A percentile compares a stretch with the other conserved stretches of the same genome.
Evolutionary conservation across 2,329 filamentous ascomycete species (phyloP).

Genomic region (Gnomoniopsis smithogilvyi): DNA sequence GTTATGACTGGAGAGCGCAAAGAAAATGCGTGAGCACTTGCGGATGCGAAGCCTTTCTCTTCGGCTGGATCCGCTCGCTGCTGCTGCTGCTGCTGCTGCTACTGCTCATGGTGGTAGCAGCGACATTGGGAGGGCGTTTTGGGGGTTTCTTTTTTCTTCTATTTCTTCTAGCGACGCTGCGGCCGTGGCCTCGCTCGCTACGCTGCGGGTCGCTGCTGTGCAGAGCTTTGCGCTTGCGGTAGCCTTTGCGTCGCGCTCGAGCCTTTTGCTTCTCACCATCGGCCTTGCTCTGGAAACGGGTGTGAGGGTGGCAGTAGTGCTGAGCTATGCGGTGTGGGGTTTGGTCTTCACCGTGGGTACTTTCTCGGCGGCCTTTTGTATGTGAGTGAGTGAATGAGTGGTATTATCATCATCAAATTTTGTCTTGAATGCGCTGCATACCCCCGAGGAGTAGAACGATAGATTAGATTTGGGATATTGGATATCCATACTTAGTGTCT

Average conservation of each 20-base stretch:
- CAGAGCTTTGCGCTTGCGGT: background rate
- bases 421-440: slow-evolving; percentile 5
- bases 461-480: background rate
- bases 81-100: background rate
- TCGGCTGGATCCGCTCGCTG: background rate
- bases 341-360: background rate
- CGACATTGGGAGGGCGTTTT: slow-evolving; percentile 8
- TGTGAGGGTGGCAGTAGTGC: background rate
- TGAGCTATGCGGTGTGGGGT: background rate
- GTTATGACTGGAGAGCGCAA: slow-evolving; percentile 27
- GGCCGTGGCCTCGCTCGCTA: background rate
- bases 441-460: slow-evolving; percentile 1
- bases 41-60: background rate
- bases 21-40: slow-evolving; percentile 8
- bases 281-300: background rate
- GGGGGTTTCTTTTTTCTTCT: slow-evolving; percentile 13
- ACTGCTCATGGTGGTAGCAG: background rate
- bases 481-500: background rate
- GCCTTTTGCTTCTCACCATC: background rate
- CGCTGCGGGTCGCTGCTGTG: background rate
- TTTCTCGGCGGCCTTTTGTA: background rate
- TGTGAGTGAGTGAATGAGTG: background rate
- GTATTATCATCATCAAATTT: background rate
- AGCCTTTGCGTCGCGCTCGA: slow-evolving; percentile 3
- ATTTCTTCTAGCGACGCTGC: background rate